Evolutionary conservation across 2,329 filamentous ascomycete genomes (phyloP).

Genomic region (Chrysoporthe austroafricana): DNA sequence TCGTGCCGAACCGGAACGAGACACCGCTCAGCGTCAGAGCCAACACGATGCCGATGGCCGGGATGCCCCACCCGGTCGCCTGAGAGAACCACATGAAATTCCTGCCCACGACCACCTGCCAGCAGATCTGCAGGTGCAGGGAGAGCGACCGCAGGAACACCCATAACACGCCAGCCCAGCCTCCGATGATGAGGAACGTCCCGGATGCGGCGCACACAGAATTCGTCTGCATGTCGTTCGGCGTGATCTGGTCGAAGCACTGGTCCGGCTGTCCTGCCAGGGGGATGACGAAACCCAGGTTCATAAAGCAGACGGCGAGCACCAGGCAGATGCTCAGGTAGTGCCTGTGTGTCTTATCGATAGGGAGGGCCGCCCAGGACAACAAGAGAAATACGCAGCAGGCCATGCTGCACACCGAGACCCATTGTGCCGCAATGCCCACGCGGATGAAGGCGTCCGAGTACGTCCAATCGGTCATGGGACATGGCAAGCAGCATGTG

Average conservation of each 20-base stretch:
- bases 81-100: constrained; percentile 89
- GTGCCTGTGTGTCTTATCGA: constrained; percentile 88
- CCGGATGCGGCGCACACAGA: constrained; percentile 87
- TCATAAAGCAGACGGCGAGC: constrained; percentile 75
- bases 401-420: constrained; percentile 75
- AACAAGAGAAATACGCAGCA: constrained; percentile 76
- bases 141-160: constrained; percentile 87
- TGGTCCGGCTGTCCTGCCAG: constrained; percentile 77
- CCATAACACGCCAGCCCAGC: constrained; percentile 85
- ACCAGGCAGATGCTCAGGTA: constrained; percentile 91
- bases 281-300: constrained; percentile 88
- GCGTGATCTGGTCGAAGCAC: constrained; percentile 89
- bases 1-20: constrained; percentile 88
- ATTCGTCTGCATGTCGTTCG: constrained; percentile 85
- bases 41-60: constrained; percentile 72
- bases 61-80: constrained; percentile 81
- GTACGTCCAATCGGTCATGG: constrained; percentile 77
- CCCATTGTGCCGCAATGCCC: constrained; percentile 74
- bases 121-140: constrained; percentile 96
- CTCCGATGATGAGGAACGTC: constrained; percentile 82
- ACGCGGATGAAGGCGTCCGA: constrained; percentile 62
- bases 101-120: constrained; percentile 87
- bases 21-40: constrained; percentile 86
- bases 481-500: constrained; percentile 88
- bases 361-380: constrained; percentile 79